Evolutionary conservation across 2,329 filamentous ascomycete genomes (phyloP).

Genomic region (Fusarium sp.): DNA sequence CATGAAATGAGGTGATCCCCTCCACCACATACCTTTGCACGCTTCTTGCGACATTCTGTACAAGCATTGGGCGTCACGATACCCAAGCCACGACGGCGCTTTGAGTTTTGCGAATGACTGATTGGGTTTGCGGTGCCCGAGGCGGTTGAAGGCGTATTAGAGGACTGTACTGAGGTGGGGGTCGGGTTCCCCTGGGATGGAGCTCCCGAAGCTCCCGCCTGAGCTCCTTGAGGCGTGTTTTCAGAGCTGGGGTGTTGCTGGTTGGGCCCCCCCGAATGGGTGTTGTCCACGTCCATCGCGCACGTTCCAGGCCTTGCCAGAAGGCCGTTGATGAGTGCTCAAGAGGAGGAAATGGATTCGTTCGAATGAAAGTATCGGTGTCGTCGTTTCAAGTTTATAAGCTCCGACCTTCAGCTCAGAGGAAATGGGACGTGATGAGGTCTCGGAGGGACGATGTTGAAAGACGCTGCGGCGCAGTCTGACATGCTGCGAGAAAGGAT

Average conservation of each 20-base stretch:
- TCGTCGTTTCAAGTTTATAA: conserved; percentile 18
- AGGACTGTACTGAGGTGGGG: conserved; percentile 45
- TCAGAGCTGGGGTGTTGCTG: conserved; percentile 50
- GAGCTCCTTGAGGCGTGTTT: conserved; percentile 51
- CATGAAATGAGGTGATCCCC: background rate
- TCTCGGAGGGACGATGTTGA: conserved; percentile 36
- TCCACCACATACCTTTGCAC: conserved; percentile 63
- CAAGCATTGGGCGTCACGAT: conserved; percentile 71
- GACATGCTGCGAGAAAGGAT: conserved; percentile 44
- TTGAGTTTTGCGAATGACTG: conserved; percentile 54
- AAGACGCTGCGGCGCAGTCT: conserved; percentile 37
- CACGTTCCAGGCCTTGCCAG: conserved; percentile 13
- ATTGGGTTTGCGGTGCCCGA: conserved; percentile 37
- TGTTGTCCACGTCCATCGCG: conserved; percentile 51
- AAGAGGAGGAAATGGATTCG: background rate
- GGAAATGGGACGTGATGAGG: conserved; percentile 27
- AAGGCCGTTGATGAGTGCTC: conserved; percentile 17
- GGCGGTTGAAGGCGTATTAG: conserved; percentile 43
- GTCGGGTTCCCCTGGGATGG: conserved; percentile 48
- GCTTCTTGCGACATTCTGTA: conserved; percentile 72
- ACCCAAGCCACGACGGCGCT: conserved; percentile 66
- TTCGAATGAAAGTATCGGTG: background rate
- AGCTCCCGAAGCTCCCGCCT: conserved; percentile 34
- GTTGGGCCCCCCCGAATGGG: conserved; percentile 45
- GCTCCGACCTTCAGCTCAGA: conserved; percentile 33